Conservation (phyloP, 2,329 filamentous ascomycete genomes). For the Penicillium sp. region DNA sequence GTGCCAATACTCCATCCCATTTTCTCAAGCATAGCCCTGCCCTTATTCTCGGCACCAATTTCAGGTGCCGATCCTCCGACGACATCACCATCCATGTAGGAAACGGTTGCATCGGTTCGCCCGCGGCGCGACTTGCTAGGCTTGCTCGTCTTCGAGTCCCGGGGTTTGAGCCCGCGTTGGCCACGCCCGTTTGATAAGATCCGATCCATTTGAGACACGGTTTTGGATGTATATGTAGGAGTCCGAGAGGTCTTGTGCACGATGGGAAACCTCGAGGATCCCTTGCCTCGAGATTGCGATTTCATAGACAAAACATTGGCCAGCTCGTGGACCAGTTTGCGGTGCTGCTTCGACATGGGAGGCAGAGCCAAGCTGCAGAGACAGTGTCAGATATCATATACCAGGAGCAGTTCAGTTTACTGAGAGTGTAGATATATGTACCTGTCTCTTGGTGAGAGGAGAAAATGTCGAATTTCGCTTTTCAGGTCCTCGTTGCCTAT, state of each 20-base stretch:
- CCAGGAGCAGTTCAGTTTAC: no score
- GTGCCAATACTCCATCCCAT: slow-evolving; percentile 93
- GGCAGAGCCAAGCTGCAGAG: slow-evolving; percentile 63
- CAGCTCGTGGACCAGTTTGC: slow-evolving; percentile 73
- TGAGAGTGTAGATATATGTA: no score
- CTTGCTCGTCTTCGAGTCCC: slow-evolving; percentile 24
- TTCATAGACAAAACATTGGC: slow-evolving; percentile 67
- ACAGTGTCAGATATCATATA: slow-evolving; percentile 22
- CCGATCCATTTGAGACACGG: slow-evolving; percentile 41
- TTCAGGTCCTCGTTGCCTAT: slow-evolving; percentile 63
- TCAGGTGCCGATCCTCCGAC: slow-evolving; percentile 80
- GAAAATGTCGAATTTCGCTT: slow-evolving; percentile 62
- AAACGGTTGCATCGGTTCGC: no score
- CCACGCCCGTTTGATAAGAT: no score
- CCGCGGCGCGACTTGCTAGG: slow-evolving; percentile 38
- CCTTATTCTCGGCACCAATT: slow-evolving; percentile 71
- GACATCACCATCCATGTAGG: slow-evolving; percentile 76
- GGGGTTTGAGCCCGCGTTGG: no score
- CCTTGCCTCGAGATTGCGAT: slow-evolving; percentile 72
- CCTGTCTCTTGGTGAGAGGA: slow-evolving; percentile 56
- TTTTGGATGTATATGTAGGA: slow-evolving; percentile 49
- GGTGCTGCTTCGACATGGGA: slow-evolving; percentile 69
- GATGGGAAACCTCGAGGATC: slow-evolving; percentile 63
- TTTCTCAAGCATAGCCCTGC: slow-evolving; percentile 80
- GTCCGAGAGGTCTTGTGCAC: slow-evolving; percentile 67